Conservation (phyloP, 805 yeast species). For the Starmerella floricola region DNA sequence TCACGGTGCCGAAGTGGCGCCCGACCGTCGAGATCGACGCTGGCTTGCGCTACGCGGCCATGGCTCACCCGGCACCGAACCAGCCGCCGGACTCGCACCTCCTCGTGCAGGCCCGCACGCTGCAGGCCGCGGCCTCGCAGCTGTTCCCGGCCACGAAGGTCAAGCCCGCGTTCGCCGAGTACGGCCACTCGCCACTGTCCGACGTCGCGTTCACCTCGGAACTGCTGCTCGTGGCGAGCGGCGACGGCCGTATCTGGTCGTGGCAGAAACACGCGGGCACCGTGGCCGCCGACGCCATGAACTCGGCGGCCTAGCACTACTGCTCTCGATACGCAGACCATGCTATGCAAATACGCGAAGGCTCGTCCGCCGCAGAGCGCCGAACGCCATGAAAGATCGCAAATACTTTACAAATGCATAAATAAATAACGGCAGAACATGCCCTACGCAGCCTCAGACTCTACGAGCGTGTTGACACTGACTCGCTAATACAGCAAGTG, state of each 20-base stretch:
- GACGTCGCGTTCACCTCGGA: constrained; percentile 23
- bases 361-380: no score
- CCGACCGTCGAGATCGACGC: not conserved
- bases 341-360: no score
- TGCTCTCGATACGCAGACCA: no score
- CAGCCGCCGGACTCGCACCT: not conserved
- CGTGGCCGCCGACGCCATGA: no score
- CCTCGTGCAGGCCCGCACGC: constrained; percentile 23
- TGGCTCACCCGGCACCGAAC: constrained; percentile 3
- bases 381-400: no score
- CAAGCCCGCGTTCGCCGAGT: constrained; percentile 22
- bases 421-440: not conserved
- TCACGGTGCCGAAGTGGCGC: constrained; percentile 21
- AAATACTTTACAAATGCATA: no score
- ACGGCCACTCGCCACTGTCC: constrained; percentile 24
- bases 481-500: no score
- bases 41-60: constrained; percentile 3
- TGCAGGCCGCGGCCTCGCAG: constrained; percentile 21
- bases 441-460: no score
- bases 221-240: constrained; percentile 22
- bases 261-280: constrained; percentile 21
- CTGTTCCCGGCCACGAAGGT: constrained; percentile 25
- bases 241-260: constrained; percentile 28
- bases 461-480: no score
- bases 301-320: no score